Evolutionary conservation across 495 filamentous ascomycete genomes (phyloP).

Genomic region (Rhizodiscina lignyota): DNA sequence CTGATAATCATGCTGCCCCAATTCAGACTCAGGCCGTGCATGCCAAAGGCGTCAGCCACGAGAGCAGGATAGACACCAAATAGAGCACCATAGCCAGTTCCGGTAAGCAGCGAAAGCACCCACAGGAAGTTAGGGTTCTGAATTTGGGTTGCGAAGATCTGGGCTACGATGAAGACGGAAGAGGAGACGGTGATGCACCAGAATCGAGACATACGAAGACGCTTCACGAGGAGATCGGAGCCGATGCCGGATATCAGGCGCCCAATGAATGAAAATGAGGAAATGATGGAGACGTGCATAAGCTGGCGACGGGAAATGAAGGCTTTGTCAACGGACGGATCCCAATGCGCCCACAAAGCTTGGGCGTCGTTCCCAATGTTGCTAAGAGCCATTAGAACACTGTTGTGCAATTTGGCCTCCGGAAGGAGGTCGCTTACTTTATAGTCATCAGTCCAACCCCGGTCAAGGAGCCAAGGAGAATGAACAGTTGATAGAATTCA

Average conservation of each 20-base stretch:
- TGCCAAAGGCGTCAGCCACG: constrained; percentile 80
- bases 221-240: constrained; percentile 75
- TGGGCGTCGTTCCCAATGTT: constrained; percentile 88
- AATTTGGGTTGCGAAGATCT: constrained; percentile 63
- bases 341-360: constrained; percentile 68
- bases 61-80: constrained; percentile 92
- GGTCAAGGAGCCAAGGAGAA: constrained; percentile 71
- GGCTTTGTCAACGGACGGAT: constrained; percentile 49
- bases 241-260: constrained; percentile 71
- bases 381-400: constrained; percentile 25
- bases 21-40: constrained; percentile 49
- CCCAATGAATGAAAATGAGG: constrained; percentile 67
- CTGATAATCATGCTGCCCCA: constrained; percentile 90
- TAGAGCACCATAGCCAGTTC: constrained; percentile 82
- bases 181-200: constrained; percentile 78
- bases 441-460: constrained; percentile 97
- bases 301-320: constrained; percentile 75
- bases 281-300: constrained; percentile 85
- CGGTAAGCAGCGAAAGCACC: constrained; percentile 66
- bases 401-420: neutral
- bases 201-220: constrained; percentile 58
- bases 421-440: constrained; percentile 46
- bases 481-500: constrained; percentile 84
- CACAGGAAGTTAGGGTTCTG: constrained; percentile 63
- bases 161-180: constrained; percentile 61